Evolutionary conservation across 2,329 filamentous ascomycete species (phyloP), one percentile per base, ranked within the genome.

Genomic region (Grosmannia clavigera): DNA sequence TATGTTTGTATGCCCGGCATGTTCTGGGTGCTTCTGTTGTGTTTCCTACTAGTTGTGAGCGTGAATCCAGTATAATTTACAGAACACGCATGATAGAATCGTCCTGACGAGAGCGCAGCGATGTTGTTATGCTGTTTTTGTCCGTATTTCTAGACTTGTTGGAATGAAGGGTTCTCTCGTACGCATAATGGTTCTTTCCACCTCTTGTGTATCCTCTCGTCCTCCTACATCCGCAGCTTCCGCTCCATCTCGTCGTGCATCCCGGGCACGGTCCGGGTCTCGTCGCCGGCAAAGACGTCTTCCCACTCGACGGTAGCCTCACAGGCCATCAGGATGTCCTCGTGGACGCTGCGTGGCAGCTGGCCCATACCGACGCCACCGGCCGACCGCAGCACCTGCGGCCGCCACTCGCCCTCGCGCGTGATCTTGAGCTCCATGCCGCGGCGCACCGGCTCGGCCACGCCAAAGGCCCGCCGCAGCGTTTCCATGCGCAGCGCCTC

Each of bases 341-440:
- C 89, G 75, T 96, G 92, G 58, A 97, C 79, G 69, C 84, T 84
- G 12, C 31, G 52, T 7, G 82, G 80, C 55, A 77, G 65, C 53
- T 60, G 63, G 43, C 59, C 35, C 35, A 25, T 40, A 60, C 60
- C 58, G 52, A 43, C 57, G 67, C 64, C 73, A 66, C 70, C 76
- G 58, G 76, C 74, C 46, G 85, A 83, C 53, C 83, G 81, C 60
- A 95, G 76, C 54, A 82, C 84, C 67, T 83, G 76, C 56, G 90
- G 90, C 68, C 84, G 81, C 87, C 91, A 95, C 73, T 89, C 85
- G 65, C 90, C 87, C 62, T 87, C 84, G 63, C 83, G 78, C 22
- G 89, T 85, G 70, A 95, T 92, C 82, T 90, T 89, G 72, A 96
- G 80, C 79, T 99, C 94, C 94, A 99, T 96, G 63, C 87, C 89